phyloP scores from a whole-genome alignment of 2,329 filamentous ascomycete species.

The Fusarium tanahbumbuense region DNA sequence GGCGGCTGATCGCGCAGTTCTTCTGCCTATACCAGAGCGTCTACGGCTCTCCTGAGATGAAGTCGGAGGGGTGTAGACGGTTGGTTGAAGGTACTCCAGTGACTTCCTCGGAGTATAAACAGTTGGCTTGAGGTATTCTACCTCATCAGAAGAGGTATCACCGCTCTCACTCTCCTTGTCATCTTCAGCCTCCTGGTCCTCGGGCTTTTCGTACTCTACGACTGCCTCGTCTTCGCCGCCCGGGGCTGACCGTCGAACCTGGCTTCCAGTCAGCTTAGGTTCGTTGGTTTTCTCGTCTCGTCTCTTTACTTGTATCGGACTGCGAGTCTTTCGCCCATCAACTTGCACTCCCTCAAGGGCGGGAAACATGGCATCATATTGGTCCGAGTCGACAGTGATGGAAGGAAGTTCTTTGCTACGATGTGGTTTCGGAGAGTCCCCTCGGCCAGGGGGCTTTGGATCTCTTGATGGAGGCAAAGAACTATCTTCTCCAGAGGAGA shows the following conservation, averaged over 20 bases:
- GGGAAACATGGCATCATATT: constrained; percentile 43
- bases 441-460: neutral
- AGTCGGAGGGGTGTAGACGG: constrained; percentile 31
- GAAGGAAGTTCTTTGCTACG: neutral
- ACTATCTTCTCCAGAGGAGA: constrained; percentile 3
- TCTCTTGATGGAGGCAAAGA: constrained; percentile 5
- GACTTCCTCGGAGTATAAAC: constrained; percentile 30
- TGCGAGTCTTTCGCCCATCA: neutral
- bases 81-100: constrained; percentile 21
- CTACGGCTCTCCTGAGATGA: constrained; percentile 6
- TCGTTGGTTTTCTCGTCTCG: neutral
- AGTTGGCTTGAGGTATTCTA: constrained; percentile 23
- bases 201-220: neutral
- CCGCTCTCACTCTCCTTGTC: neutral
- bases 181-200: neutral
- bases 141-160: neutral
- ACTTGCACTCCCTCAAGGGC: constrained; percentile 21
- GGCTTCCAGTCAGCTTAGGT: neutral
- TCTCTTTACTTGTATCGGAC: neutral
- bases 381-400: constrained; percentile 33
- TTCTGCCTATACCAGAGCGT: neutral
- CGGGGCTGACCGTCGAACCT: neutral
- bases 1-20: neutral
- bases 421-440: neutral
- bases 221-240: neutral